These are phyloP conservation scores for Dryas integrifolia DNA, from an alignment of 331 rosid species.

Conservation along the genomic window DNA sequence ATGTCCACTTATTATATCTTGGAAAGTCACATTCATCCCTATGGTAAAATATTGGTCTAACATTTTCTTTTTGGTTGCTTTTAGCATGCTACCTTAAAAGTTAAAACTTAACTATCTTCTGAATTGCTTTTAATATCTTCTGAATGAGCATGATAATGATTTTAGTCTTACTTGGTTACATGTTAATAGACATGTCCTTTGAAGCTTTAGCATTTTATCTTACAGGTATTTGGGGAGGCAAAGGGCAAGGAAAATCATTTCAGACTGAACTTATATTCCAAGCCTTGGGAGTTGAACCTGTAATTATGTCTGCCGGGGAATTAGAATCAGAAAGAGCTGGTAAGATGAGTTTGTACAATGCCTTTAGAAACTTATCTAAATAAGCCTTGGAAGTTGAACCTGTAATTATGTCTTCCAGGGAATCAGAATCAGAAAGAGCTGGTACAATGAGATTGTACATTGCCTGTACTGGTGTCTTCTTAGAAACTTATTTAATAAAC, in stretches of 20 bases:
- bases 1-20: background rate
- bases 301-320: conserved; percentile 96
- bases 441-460: no score
- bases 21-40: background rate
- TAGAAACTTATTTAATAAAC: background rate
- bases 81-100: background rate
- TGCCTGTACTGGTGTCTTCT: background rate
- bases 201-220: conserved; percentile 9
- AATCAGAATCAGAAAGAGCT: no score
- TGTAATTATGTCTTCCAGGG: no score
- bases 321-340: conserved; percentile 97
- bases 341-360: conserved; percentile 40
- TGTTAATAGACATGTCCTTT: background rate
- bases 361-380: background rate
- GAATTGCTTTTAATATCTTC: background rate
- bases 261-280: conserved; percentile 96
- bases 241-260: conserved; percentile 97
- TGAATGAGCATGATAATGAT: conserved; percentile 5
- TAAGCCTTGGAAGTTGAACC: no score
- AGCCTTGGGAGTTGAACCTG: conserved; percentile 90
- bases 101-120: background rate
- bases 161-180: background rate
- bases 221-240: conserved; percentile 96
- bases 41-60: background rate
- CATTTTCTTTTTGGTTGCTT: background rate